Percentiles rank a stretch among this genome's conserved stretches.
Evolutionary conservation across 148 eudicot species (phyloP).

Genomic region (Fallopia convolvulus): DNA sequence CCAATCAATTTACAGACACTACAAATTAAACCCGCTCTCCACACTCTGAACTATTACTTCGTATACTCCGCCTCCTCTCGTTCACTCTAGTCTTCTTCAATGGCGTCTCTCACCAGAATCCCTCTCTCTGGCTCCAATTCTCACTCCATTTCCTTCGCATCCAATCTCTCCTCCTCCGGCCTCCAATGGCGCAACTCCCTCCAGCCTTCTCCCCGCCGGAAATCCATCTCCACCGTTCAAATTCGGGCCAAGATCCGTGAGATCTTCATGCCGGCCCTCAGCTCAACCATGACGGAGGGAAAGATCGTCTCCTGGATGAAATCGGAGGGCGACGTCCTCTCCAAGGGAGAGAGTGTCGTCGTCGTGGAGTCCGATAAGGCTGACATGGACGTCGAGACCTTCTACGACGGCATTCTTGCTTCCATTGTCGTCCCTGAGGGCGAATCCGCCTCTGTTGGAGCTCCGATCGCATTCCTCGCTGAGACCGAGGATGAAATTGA

Average conservation of each 20-base stretch:
- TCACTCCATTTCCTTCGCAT: constrained; percentile 28
- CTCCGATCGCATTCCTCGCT: constrained; percentile 77
- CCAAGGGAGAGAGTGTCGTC: constrained; percentile 80
- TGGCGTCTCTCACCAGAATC: constrained; percentile 40
- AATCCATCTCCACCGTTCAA: constrained; percentile 6
- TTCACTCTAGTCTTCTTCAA: constrained; percentile 14
- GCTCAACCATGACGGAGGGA: constrained; percentile 96
- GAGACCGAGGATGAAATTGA: constrained; percentile 66
- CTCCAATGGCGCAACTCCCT: constrained; percentile 21
- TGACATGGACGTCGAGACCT: constrained; percentile 95
- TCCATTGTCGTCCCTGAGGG: constrained; percentile 85
- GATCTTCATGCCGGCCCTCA: constrained; percentile 94
- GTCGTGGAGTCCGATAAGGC: constrained; percentile 94
- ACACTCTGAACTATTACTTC: neutral
- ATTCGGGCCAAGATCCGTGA: constrained; percentile 69
- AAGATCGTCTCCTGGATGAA: constrained; percentile 87
- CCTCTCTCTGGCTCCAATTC: constrained; percentile 20
- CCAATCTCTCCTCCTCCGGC: constrained; percentile 30
- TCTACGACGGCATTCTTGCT: constrained; percentile 78
- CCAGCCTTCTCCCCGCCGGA: constrained; percentile 19
- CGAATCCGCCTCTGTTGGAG: constrained; percentile 71
- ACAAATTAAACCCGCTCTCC: neutral
- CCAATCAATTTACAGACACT: no score
- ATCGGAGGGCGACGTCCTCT: constrained; percentile 69
- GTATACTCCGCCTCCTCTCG: neutral